Evolutionary conservation across 1,284 basidiomycete genomes (phyloP), one percentile per base, ranked within the genome.

Genomic region (Ceratorhiza oryzae-sativae): DNA sequence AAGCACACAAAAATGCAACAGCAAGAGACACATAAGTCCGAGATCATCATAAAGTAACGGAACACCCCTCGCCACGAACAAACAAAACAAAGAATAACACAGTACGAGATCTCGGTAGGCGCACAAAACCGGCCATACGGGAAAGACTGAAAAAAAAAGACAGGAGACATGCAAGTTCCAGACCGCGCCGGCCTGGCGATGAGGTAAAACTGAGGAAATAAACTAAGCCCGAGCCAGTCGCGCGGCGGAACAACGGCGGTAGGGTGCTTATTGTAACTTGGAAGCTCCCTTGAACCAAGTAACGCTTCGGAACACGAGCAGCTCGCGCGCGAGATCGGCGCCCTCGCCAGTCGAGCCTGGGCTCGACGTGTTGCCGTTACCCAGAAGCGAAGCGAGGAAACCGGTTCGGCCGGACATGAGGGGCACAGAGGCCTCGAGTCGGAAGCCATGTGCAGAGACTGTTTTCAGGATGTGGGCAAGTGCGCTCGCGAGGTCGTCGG

Each of bases 291-390:
- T 67, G 63, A 67, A 67, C 63, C 63, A 67, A 8, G 48, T 48
- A 18, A 67, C 63, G 36, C 63, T 67, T 49, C 63, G 63, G 63
- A 67, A 67, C 63, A 67, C 63, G 25, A 67, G 63, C 23, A 67
- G 34, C 49, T 67, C 63, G n/a, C 63, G 63, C 46, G 63, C 34
- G 48, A 67, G 63, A 39, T 67, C 63, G 13, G 63, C 63, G 49
- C 63, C 51, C 34, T 67, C 63, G 49, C 63, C 36, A 18, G 63
- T 39, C 4, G 63, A 67, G 15, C 63, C 63, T 20, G 63, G 34
- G 18, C 58, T 27, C 18, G 48, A 30, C 30, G 18, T 36, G 25
- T 67, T 53, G 36, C 49, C 18, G 51, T 39, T 39, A 23, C 63
- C 49, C 27, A 67, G 36, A 36, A 67, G 51, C 34, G 63, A 67